Evolutionary conservation across 768 basidiomycete species (phyloP).

Genomic region (Pluteus cervinus): DNA sequence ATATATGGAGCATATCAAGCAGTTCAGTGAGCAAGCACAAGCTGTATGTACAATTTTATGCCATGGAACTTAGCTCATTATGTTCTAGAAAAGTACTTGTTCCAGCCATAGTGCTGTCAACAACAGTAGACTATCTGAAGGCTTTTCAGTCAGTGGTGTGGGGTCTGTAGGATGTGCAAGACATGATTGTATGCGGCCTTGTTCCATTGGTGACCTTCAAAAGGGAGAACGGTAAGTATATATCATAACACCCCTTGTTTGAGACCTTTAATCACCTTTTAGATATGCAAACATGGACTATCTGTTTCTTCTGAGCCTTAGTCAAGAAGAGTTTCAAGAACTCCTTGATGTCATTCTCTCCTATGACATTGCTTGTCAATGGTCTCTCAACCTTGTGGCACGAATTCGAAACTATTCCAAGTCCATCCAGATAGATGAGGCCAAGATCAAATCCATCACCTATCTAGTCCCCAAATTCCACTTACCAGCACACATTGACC

Average conservation of each 20-base stretch:
- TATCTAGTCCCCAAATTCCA: constrained; percentile 1
- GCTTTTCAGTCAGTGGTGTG: constrained; percentile 7
- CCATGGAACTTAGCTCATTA: not conserved
- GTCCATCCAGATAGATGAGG: not conserved
- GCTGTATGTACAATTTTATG: constrained; percentile 4
- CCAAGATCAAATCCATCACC: not conserved
- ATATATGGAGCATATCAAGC: constrained; percentile 7
- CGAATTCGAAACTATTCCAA: constrained; percentile 10
- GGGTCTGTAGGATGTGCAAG: constrained; percentile 7
- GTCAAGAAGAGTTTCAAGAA: not conserved
- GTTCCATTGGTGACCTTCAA: constrained; percentile 3
- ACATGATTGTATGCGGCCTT: constrained; percentile 5
- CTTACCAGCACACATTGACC: not conserved
- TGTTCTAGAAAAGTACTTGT: constrained; percentile 4
- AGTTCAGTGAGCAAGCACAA: constrained; percentile 4
- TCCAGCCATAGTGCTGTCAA: constrained; percentile 6
- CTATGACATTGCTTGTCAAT: constrained; percentile 30
- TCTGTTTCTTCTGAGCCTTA: constrained; percentile 12
- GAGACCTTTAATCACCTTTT: not conserved
- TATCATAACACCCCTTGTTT: not conserved
- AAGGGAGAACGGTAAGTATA: constrained; percentile 2
- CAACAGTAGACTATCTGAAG: constrained; percentile 5
- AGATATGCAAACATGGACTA: constrained; percentile 20
- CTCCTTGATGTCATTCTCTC: constrained; percentile 14
- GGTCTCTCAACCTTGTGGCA: constrained; percentile 11